Base-by-base conservation (phyloP, 1,139 yeast genomes). In the Pichia sp. region DNA sequence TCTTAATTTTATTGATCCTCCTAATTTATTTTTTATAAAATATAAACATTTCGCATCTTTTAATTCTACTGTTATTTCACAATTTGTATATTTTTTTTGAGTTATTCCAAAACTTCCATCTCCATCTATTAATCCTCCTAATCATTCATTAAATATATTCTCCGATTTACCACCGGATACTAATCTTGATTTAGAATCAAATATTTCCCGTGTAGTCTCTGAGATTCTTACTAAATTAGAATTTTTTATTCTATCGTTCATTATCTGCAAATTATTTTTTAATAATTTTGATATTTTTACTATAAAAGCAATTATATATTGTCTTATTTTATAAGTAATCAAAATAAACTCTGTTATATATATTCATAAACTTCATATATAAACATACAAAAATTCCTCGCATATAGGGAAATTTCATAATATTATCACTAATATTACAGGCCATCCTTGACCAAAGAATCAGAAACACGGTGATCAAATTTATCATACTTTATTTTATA, bases 181-280 rank as follows among this genome's bases (percentile, higher is more conserved):
- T 43, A 41, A 41, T 43, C 30, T 43, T 7, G 26, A 43, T 43
- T 43, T 7, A 23, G 46, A 43, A 43, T 43, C 41, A 41, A 32
- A 49, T 49, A 44, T 49, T 49, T 16, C 52, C 52, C 52, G 52
- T 49, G 52, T 49, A 49, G 52, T 49, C 52, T 49, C 52, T 49
- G 52, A 49, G 52, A 43, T 43, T 49, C 52, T 44, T 49, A 49
- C 52, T 49, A 42, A 49, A 42, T 49, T 42, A 29, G 15, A n/a
- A 43, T 43, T 43, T 43, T 13, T 26, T 43, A 26, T 26, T 43
- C 46, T 43, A 42, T 49, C 31, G 26, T 38, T 42, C 45, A 49
- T 47, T 47, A 38, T 40, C 50, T 47, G 50, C 50, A 47, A 47
- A 47, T 47, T 47, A 38, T 16, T 15, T 47, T 47, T 47, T 41